phyloP scores from a whole-genome alignment of 352 stramenopile genomes.

The Globisporangium mamillatum region DNA sequence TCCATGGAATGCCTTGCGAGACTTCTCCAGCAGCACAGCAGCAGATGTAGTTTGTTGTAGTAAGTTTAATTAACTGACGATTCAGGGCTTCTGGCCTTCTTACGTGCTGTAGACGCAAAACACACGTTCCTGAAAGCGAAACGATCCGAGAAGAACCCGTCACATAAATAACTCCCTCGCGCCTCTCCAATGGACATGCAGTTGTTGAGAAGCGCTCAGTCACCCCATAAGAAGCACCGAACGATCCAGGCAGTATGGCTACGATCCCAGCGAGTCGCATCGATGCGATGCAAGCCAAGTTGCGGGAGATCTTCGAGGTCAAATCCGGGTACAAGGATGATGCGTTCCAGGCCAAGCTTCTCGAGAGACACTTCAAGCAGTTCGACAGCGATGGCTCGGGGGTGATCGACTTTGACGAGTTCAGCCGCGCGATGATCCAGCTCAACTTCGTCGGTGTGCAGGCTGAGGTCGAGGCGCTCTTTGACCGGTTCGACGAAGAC shows the following conservation, averaged over 20 bases:
- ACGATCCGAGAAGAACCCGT: not conserved
- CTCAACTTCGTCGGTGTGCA: conserved; percentile 90
- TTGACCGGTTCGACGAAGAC: conserved; percentile 88
- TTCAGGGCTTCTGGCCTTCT: no score
- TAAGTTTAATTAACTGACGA: no score
- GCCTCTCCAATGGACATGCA: not conserved
- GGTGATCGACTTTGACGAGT: conserved; percentile 86
- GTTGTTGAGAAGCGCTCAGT: not conserved
- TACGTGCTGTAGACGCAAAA: no score
- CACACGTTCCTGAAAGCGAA: not conserved
- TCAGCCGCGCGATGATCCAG: conserved; percentile 76
- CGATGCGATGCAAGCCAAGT: conserved; percentile 49
- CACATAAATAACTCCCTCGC: not conserved
- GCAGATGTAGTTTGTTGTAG: no score
- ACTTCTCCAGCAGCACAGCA: no score
- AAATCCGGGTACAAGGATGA: conserved; percentile 72
- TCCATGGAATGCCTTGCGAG: no score
- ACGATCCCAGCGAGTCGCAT: conserved; percentile 29
- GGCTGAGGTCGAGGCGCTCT: conserved; percentile 79
- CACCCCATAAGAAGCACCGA: conserved; percentile 19
- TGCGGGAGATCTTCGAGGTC: conserved; percentile 65
- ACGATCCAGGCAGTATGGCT: conserved; percentile 39
- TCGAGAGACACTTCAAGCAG: conserved; percentile 68
- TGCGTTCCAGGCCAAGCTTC: conserved; percentile 40
- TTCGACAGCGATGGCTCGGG: conserved; percentile 78